Evolutionary conservation across 2,329 filamentous ascomycete species (phyloP).

Genomic region (Trichoderma sp.): DNA sequence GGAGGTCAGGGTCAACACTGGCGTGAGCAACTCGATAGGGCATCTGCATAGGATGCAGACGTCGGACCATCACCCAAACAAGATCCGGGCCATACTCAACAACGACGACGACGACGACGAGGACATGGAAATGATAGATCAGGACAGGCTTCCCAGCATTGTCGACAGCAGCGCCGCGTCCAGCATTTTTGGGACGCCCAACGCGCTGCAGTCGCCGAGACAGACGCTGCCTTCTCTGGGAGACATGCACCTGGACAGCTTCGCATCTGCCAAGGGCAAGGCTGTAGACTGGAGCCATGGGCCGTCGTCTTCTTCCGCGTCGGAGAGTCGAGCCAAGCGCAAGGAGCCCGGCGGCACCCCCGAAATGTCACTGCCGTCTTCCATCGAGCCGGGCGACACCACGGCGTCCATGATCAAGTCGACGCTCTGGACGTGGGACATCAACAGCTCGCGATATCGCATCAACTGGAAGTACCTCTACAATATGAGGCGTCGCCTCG

Average conservation of each 20-base stretch:
- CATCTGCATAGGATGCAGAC: slow-evolving; percentile 49
- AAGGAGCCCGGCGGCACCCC: slow-evolving; percentile 42
- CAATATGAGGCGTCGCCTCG: slow-evolving; percentile 79
- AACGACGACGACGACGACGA: slow-evolving; percentile 55
- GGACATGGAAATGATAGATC: slow-evolving; percentile 54
- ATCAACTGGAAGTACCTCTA: slow-evolving; percentile 95
- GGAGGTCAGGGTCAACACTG: slow-evolving; percentile 61
- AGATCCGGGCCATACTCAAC: slow-evolving; percentile 57
- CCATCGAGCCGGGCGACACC: slow-evolving; percentile 37
- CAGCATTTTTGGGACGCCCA: slow-evolving; percentile 44
- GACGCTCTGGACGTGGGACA: slow-evolving; percentile 56
- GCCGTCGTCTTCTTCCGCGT: slow-evolving; percentile 24
- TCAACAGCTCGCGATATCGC: slow-evolving; percentile 54
- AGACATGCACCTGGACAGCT: slow-evolving; percentile 39
- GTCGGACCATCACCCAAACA: slow-evolving; percentile 55
- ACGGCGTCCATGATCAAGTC: slow-evolving; percentile 46
- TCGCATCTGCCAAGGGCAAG: slow-evolving; percentile 35
- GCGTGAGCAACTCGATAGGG: slow-evolving; percentile 43
- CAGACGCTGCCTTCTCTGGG: slow-evolving; percentile 34
- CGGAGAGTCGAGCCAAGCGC: slow-evolving; percentile 42
- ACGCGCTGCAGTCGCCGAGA: slow-evolving; percentile 39
- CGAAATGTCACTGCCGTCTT: slow-evolving; percentile 39
- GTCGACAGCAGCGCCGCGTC: slow-evolving; percentile 32
- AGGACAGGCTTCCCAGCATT: slow-evolving; percentile 37
- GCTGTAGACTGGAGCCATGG: slow-evolving; percentile 38